Evolutionary conservation across 2,329 filamentous ascomycete species (phyloP), one percentile per base, ranked within the genome.

Genomic region (Cladophialophora chaetospira): DNA sequence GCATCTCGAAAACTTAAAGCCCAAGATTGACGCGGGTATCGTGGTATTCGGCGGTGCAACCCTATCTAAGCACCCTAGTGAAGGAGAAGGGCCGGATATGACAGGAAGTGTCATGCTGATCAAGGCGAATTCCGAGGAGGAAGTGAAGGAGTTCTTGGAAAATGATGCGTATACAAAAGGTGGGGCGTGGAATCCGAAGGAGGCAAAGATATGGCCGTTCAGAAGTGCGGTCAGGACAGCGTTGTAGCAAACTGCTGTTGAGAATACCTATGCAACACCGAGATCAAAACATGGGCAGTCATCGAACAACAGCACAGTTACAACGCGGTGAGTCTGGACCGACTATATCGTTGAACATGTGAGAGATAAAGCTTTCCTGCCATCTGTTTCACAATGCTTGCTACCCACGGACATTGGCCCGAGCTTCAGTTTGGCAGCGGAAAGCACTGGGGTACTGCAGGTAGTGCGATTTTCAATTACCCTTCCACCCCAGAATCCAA

Each of bases 131-230:
- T 85, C 80, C 6, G 84, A 81, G 66, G 87, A 91, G 62, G 87
- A 91, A 70, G 83, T 89, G 2, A 70, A 87, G 36, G 81, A 87
- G 65, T 68, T 81, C 49, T 70, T 96, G 44, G 82, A 82, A 71
- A 79, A 82, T 46, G 91, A 96, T 74, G 76, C 91, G 8, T 96
- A 96, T 73, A 77, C 80, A 8, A 79, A 75, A 58, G 79, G 73
- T 40, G 89, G 86, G 0, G 91, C 95, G 6, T 96, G 91, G 91
- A 89, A 96, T 76, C 69, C 88, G 57, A 82, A 86, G 31, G 88
- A 88, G 66, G 83, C 70, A 61, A 66, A 75, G 66, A 71, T 77
- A 13, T 53, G 23, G 26, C 60, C 64, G 10, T 66, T 67, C 52
- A 61, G 35, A 42, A 58, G 53, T 59, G 65, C 63, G 4, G 57